Base-by-base conservation (phyloP, 208 protist genomes). In the Trypanosoma vivax region DNA sequence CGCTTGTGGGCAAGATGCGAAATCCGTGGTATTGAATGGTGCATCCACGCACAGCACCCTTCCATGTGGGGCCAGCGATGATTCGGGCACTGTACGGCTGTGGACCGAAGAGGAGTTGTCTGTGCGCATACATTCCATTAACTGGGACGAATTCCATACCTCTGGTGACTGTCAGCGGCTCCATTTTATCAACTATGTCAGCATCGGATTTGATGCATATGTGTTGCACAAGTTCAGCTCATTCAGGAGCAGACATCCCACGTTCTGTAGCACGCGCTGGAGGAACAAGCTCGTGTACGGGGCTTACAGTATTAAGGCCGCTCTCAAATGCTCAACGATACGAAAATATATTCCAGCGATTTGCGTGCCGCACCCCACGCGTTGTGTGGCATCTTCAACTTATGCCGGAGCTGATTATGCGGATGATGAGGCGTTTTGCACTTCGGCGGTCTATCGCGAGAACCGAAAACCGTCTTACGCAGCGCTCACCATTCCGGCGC, bases 211-310 rank as follows among this genome's bases (percentile, higher is more conserved):
- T 64, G 85, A 93, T 50, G 81, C 79, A 13, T 88, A 84, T 65
- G 76, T 93, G 2, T 30, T 65, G 33, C 66, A 61, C 0, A 67
- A 75, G 42, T 88, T 93, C 56, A 74, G 79, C 38, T 27, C 45
- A 14, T 76, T 73, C 38, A 72, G 85, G 18, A 66, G 59, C 11
- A 57, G 49, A 34, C 50, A 88, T 52, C 76, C 76, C 9, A 16
- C 21, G 18, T 57, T 92, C 41, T 90, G 81, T 57, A 77, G 67
- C 50, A 79, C 64, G 23, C 85, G 81, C 34, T 58, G 51, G 18
- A 56, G 67, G 29, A 92, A 90, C 56, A 88, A 88, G 49, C 63
- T 72, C n/a, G 70, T 89, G 29, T 92, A 92, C 50, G 78, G 75
- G 25, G 35, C 73, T 25, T 74, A 79, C 29, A 73, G 76, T 14